Evolutionary conservation across 176 grass and related monocot genomes (phyloP).

Genomic region (Oryza punctata): DNA sequence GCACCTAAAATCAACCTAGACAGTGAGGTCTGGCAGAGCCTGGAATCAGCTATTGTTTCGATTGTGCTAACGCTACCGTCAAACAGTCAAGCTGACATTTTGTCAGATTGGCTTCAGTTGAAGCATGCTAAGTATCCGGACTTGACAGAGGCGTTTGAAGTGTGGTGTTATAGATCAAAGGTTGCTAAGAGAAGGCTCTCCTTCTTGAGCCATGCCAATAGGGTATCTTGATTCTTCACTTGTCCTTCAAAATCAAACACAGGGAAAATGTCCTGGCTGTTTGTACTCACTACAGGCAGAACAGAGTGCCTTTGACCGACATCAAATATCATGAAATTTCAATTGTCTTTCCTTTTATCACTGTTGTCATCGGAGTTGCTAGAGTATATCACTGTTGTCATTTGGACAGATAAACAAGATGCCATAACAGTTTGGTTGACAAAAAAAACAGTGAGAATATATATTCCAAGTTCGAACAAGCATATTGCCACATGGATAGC

Average conservation of each 20-base stretch:
- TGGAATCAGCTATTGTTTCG: constrained; percentile 68
- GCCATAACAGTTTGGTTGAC: no score
- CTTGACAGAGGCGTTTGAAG: constrained; percentile 78
- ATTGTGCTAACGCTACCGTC: constrained; percentile 76
- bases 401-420: no score
- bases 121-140: constrained; percentile 68
- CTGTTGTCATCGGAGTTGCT: neutral
- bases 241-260: neutral
- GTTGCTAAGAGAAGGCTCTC: constrained; percentile 55
- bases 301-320: neutral
- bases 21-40: constrained; percentile 62
- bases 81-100: constrained; percentile 63
- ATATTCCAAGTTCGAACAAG: no score
- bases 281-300: neutral
- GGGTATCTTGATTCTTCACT: constrained; percentile 30
- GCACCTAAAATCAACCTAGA: constrained; percentile 42
- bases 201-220: constrained; percentile 32
- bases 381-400: neutral
- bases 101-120: constrained; percentile 69
- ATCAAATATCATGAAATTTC: neutral
- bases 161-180: constrained; percentile 90
- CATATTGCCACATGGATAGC: no score
- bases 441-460: no score
- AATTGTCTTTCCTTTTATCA: neutral
- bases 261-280: neutral